phyloP scores from a whole-genome alignment of 169 alveolate species.

The Theileria parva region DNA sequence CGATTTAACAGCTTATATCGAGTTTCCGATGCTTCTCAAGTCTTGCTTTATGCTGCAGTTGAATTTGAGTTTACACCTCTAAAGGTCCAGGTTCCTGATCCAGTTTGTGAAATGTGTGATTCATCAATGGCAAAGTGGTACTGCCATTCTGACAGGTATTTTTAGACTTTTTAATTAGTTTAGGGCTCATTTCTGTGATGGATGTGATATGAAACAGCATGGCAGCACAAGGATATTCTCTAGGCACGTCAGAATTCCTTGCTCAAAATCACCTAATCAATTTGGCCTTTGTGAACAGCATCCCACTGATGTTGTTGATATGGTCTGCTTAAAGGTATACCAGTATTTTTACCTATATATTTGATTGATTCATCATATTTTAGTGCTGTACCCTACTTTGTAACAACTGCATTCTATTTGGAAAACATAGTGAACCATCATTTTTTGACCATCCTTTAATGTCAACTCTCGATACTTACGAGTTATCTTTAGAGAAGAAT shows the following conservation, averaged over 20 bases:
- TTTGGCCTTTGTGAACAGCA: constrained; percentile 87
- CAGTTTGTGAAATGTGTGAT: constrained; percentile 83
- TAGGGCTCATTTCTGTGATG: constrained; percentile 85
- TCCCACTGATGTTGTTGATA: constrained; percentile 85
- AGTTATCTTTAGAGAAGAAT: constrained; percentile 72
- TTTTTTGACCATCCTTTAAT: constrained; percentile 84
- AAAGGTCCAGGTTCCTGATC: constrained; percentile 79
- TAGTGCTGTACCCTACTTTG: constrained; percentile 83
- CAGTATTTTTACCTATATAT: background rate
- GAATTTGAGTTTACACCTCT: constrained; percentile 80
- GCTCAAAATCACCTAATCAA: constrained; percentile 86
- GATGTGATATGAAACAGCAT: constrained; percentile 84
- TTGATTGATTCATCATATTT: background rate
- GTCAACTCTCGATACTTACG: constrained; percentile 86
- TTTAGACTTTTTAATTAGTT: background rate
- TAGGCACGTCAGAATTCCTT: constrained; percentile 82
- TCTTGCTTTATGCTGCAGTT: constrained; percentile 68
- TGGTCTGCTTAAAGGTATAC: constrained; percentile 78
- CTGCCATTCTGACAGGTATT: constrained; percentile 79
- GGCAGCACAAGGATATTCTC: constrained; percentile 78
- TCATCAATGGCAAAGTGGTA: constrained; percentile 72
- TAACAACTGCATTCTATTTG: constrained; percentile 83
- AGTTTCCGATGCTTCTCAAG: constrained; percentile 70
- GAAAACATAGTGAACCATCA: constrained; percentile 82
- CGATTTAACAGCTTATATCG: constrained; percentile 68